These are phyloP conservation scores for Neonectria neomacrospora DNA, from an alignment of 2,329 filamentous ascomycete species.

Conservation along the genomic window DNA sequence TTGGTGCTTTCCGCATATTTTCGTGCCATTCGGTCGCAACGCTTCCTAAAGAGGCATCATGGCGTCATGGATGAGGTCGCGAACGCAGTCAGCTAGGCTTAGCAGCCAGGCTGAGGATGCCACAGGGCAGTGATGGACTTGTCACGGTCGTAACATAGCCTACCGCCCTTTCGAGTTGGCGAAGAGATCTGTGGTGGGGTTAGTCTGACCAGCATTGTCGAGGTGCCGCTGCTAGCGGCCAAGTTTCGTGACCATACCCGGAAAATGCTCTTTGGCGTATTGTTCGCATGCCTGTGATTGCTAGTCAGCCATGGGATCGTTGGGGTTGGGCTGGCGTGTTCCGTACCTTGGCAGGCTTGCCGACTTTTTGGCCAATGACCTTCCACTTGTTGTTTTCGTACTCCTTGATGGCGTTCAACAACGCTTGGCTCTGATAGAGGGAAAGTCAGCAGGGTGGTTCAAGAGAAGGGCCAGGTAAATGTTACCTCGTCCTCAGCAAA, in stretches of 20 bases:
- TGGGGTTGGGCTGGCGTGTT: background rate
- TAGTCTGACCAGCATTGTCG: conserved; percentile 43
- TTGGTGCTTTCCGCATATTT: conserved; percentile 30
- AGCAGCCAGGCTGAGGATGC: conserved; percentile 8
- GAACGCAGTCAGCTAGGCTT: conserved; percentile 4
- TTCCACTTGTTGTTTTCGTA: conserved; percentile 99
- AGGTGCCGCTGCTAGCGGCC: conserved; percentile 35
- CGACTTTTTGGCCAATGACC: conserved; percentile 93
- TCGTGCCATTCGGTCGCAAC: background rate
- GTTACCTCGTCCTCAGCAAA: conserved; percentile 96
- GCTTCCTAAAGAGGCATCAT: background rate
- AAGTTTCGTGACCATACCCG: conserved; percentile 55
- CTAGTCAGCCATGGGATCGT: conserved; percentile 6
- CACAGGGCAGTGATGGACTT: conserved; percentile 14
- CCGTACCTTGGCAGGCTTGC: conserved; percentile 87
- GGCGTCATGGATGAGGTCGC: conserved; percentile 5
- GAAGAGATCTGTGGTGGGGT: conserved; percentile 52
- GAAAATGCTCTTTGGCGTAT: conserved; percentile 96
- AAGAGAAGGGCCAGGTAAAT: conserved; percentile 36
- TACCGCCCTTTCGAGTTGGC: conserved; percentile 53
- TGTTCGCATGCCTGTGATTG: conserved; percentile 66
- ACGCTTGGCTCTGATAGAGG: conserved; percentile 71
- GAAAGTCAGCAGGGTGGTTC: conserved; percentile 35
- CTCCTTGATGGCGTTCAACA: conserved; percentile 96
- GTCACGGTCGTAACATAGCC: conserved; percentile 21